Evolutionary conservation across 768 basidiomycete species (phyloP), one percentile per base, ranked within the genome.

Genomic region (Pulveroboletus sp.): DNA sequence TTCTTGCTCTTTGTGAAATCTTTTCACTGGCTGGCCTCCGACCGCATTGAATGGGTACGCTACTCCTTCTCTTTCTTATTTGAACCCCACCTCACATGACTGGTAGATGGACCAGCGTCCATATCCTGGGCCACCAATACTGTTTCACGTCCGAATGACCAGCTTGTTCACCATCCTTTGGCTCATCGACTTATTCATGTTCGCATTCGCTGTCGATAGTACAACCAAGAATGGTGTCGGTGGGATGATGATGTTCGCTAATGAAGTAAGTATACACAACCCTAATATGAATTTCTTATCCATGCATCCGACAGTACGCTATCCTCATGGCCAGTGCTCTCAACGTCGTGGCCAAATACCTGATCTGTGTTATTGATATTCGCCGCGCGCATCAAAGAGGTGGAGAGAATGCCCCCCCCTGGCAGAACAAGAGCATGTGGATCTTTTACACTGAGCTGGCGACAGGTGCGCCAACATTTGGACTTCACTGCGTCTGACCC

Each of bases 91-190:
- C 4, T 59, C 48, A 35, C 43, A n/a, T 32, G n/a, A 6, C 43
- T n/a, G n/a, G n/a, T n/a, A 99, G 95, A 98, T 99, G 93, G 96
- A 99, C 62, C 96, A 99, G 72, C 75, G 86, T 45, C 86, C 93
- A 26, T 87, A 91, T 67, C 88, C 91, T 36, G 89, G 90, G 9
- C 86, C 93, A 35, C 78, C 86, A 5, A 64, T 79, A 14, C 65
- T 85, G n/a, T 95, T 94, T 68, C 94, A 98, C 67, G 61, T 92
- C 48, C 81, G 96, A 38, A 86, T 94, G 75, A 74, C 78, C 34
- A 70, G 77, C 27, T 74, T 97, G 11, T 88, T 95, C 56, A 53
- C 76, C 41, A 71, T 89, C n/a, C 71, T 97, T 13, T 88, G 86
- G 81, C 51, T 74, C 11, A 78, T 82, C 20, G 93, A 98, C 64